A percentile compares a stretch with the other conserved stretches of the same genome.
These are phyloP conservation scores for Rhodotorula taiwanensis DNA, from an alignment of 768 basidiomycete genomes.

Conservation along the genomic window DNA sequence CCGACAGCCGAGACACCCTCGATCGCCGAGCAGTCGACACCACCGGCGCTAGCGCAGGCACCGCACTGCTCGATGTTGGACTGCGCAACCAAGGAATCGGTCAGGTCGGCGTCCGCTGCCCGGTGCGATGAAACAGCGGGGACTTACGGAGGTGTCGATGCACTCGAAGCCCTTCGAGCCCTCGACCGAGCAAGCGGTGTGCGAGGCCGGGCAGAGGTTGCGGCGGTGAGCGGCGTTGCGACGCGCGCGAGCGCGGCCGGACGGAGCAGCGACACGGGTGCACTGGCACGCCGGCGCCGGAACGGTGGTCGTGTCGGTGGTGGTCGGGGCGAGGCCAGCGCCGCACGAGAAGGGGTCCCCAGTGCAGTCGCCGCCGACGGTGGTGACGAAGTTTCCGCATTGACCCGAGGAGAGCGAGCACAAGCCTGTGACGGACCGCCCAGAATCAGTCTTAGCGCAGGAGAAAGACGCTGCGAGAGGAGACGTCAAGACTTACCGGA, in stretches of 20 bases:
- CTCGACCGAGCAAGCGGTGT: slow-evolving; percentile 13
- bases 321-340: neutral
- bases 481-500: neutral
- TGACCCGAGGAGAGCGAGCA: neutral
- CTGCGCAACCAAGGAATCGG: neutral
- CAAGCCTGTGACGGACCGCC: neutral
- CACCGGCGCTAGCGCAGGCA: slow-evolving; percentile 19
- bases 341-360: neutral
- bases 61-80: slow-evolving; percentile 26
- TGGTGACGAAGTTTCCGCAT: neutral
- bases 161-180: slow-evolving; percentile 16
- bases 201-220: slow-evolving; percentile 16
- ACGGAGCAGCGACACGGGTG: neutral
- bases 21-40: slow-evolving; percentile 29
- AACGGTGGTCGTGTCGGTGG: neutral
- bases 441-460: neutral
- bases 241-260: slow-evolving; percentile 21
- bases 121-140: no score
- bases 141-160: slow-evolving; percentile 9
- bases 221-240: slow-evolving; percentile 4
- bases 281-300: neutral
- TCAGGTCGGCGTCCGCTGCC: no score
- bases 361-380: neutral
- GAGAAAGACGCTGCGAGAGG: neutral
- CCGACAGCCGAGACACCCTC: slow-evolving; percentile 11